A percentile compares a stretch with the other conserved stretches of the same genome.
These are phyloP conservation scores for Suzukiozyma palmioleophila DNA, from an alignment of 1,139 yeast species.

Conservation along the genomic window DNA sequence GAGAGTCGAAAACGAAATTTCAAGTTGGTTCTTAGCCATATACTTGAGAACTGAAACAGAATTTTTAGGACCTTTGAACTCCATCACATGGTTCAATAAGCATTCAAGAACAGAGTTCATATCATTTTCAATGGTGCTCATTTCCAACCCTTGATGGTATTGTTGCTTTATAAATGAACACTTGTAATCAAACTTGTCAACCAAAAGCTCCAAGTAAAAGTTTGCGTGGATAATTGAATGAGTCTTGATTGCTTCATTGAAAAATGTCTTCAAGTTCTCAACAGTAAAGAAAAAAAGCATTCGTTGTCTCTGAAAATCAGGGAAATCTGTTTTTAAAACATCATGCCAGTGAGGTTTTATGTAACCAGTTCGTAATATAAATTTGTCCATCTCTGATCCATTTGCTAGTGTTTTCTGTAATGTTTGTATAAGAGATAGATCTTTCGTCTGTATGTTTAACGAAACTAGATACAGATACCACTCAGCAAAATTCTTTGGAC, in stretches of 20 bases:
- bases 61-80: constrained; percentile 32
- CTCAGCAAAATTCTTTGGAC: constrained; percentile 17
- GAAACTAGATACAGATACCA: constrained; percentile 32
- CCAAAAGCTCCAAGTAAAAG: constrained; percentile 31
- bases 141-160: constrained; percentile 7
- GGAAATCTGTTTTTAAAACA: constrained; percentile 15
- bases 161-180: constrained; percentile 9
- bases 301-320: constrained; percentile 17
- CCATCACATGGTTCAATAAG: constrained; percentile 31
- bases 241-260: constrained; percentile 19
- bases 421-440: constrained; percentile 11
- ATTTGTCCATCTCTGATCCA: constrained; percentile 31
- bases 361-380: constrained; percentile 35
- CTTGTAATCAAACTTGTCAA: constrained; percentile 32
- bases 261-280: constrained; percentile 22
- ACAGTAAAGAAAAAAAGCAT: constrained; percentile 31
- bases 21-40: constrained; percentile 26
- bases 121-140: constrained; percentile 17
- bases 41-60: constrained; percentile 32
- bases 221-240: constrained; percentile 31
- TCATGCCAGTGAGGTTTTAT: constrained; percentile 37
- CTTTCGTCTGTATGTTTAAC: constrained; percentile 28
- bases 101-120: constrained; percentile 25
- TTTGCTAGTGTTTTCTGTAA: constrained; percentile 21
- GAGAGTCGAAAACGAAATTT: constrained; percentile 22